Percentiles rank a stretch among this genome's conserved stretches.
These are phyloP conservation scores for Trichoderma koningii DNA, from an alignment of 2,329 filamentous ascomycete genomes.

Conservation along the genomic window DNA sequence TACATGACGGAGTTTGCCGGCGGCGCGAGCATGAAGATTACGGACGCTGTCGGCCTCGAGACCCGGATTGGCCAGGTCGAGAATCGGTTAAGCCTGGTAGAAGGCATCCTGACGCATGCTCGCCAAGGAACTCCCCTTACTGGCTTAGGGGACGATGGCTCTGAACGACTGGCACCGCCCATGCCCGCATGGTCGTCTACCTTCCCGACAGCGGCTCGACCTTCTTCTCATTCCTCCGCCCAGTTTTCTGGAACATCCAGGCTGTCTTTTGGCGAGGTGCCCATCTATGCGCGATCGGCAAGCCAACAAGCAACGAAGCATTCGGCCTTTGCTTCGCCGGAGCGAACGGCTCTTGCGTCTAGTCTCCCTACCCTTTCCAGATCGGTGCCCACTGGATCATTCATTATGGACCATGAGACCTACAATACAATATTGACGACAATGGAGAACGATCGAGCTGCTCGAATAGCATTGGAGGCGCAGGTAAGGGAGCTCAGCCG, in stretches of 20 bases:
- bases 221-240: constrained; percentile 37
- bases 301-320: constrained; percentile 14
- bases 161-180: constrained; percentile 34
- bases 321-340: background rate
- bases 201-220: constrained; percentile 24
- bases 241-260: constrained; percentile 47
- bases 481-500: constrained; percentile 57
- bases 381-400: constrained; percentile 36
- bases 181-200: constrained; percentile 28
- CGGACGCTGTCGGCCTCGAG: constrained; percentile 56
- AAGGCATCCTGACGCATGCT: constrained; percentile 54
- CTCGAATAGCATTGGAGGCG: constrained; percentile 57
- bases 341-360: constrained; percentile 48
- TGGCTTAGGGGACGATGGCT: constrained; percentile 37
- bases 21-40: constrained; percentile 60
- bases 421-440: constrained; percentile 54
- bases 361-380: constrained; percentile 48
- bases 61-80: constrained; percentile 56
- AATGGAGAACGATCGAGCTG: constrained; percentile 58
- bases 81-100: constrained; percentile 53
- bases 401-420: constrained; percentile 46
- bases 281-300: constrained; percentile 45
- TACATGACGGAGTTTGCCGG: constrained; percentile 51
- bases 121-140: constrained; percentile 50
- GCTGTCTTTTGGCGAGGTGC: constrained; percentile 50